Conservation (phyloP, 257 asterid species). For the Solanum neorickii region DNA sequence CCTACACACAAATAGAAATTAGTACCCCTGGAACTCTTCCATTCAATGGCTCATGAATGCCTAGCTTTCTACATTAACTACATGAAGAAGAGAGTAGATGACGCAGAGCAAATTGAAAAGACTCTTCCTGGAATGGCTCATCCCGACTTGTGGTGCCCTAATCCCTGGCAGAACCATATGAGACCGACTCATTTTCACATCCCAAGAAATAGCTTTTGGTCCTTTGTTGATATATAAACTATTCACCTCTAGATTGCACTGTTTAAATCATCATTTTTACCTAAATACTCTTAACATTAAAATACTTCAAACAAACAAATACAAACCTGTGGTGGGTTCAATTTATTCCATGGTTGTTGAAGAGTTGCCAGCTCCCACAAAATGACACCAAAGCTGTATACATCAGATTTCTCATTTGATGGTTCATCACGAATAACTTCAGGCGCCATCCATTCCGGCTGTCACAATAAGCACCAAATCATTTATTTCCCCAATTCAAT, state of each 20-base stretch:
- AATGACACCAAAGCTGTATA: constrained; percentile 91
- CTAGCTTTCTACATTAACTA: background rate
- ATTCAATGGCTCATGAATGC: background rate
- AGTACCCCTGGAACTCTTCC: background rate
- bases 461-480: constrained; percentile 9
- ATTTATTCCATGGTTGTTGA: constrained; percentile 84
- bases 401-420: constrained; percentile 92
- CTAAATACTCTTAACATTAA: background rate
- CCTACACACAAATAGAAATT: background rate
- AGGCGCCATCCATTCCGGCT: constrained; percentile 99
- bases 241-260: background rate
- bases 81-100: background rate
- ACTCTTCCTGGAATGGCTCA: background rate
- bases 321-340: constrained; percentile 92
- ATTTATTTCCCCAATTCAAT: background rate
- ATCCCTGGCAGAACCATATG: background rate
- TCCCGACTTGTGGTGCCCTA: background rate
- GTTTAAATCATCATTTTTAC: background rate
- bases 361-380: constrained; percentile 90
- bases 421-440: constrained; percentile 97
- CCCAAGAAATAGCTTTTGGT: background rate
- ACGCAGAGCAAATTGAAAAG: background rate
- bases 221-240: background rate
- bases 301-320: background rate
- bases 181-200: background rate